Base-by-base conservation (phyloP, 2,329 filamentous ascomycete genomes). In the Talaromyces verruculosus region DNA sequence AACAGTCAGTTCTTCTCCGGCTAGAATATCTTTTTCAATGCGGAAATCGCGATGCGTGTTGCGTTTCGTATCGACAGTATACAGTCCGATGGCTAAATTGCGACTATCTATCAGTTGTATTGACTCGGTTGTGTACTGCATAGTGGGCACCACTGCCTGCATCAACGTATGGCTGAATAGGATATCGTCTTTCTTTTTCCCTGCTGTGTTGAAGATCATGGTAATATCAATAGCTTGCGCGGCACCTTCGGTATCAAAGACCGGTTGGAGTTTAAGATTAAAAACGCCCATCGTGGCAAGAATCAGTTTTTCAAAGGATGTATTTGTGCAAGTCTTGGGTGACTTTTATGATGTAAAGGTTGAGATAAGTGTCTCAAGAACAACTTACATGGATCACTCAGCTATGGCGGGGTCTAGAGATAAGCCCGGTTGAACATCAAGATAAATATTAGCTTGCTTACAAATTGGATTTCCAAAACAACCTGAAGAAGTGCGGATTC, bases 21-120 rank as follows among this genome's bases (percentile, higher is more conserved):
- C 13, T 1, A 35, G 33, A 19, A 63, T 11, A 15, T 63, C 47
- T 55, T 35, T 13, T 15, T 41, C 47, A 15, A 63, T 33, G 19
- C 13, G 22, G 13, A 41, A 55, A 33, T 55, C 61, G 13, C 61
- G 47, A 22, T 43, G 19, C 3, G 61, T 63, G 22, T n/a, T 63
- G 5, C 33, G 33, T 63, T 57, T 55, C 5, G 45, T 55, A 19
- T 55, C 61, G n/a, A 45, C 37, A 45, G 61, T 41, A 43, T 63
- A 57, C 35, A 55, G 15, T 8, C 15, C 19, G 25, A 63, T 55
- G 19, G 13, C 5, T n/a, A 22, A 33, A 7, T 43, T 25, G 22
- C 55, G 30, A 17, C 61, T 55, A 19, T 63, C 45, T 51, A n/a
- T 55, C 1, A 63, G n/a, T 6, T 19, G 25, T 19, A 63, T 17